Percentiles rank a stretch among this genome's conserved stretches.
These are phyloP conservation scores for Aspergillus nanangensis DNA, from an alignment of 495 filamentous ascomycete genomes.

Conservation along the genomic window DNA sequence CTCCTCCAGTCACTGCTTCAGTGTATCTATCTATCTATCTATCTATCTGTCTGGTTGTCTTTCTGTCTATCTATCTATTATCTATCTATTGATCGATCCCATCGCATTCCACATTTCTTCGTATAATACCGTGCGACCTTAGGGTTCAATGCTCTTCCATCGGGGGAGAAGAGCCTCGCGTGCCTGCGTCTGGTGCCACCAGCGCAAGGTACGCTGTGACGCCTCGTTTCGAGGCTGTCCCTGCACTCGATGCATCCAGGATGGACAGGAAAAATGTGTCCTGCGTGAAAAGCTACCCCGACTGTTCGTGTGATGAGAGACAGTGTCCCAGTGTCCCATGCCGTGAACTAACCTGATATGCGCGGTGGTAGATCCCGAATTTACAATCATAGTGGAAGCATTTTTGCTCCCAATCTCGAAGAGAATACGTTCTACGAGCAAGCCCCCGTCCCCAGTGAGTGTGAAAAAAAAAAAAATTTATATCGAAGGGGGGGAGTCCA, in stretches of 20 bases:
- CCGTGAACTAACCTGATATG: too few species aligned
- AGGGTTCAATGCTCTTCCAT: slow-evolving; percentile 3
- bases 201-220: slow-evolving; percentile 47
- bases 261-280: slow-evolving; percentile 35
- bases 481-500: too few species aligned
- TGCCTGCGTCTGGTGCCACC: slow-evolving; percentile 41
- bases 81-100: too few species aligned
- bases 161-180: slow-evolving; percentile 28
- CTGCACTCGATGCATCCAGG: slow-evolving; percentile 44
- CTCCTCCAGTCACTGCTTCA: too few species aligned
- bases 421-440: not conserved
- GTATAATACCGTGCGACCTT: too few species aligned
- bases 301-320: slow-evolving; percentile 24
- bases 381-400: not conserved
- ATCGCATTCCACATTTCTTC: too few species aligned
- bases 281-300: slow-evolving; percentile 18
- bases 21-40: too few species aligned
- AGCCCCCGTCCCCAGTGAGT: too few species aligned
- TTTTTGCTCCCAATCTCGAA: not conserved
- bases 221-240: slow-evolving; percentile 41
- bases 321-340: too few species aligned
- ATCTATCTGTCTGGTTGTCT: too few species aligned
- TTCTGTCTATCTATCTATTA: too few species aligned
- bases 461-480: too few species aligned
- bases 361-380: slow-evolving; percentile 9